These are phyloP conservation scores for Selaginella moellendorffii DNA, from an alignment of 75 land plant genomes.

Conservation along the genomic window DNA sequence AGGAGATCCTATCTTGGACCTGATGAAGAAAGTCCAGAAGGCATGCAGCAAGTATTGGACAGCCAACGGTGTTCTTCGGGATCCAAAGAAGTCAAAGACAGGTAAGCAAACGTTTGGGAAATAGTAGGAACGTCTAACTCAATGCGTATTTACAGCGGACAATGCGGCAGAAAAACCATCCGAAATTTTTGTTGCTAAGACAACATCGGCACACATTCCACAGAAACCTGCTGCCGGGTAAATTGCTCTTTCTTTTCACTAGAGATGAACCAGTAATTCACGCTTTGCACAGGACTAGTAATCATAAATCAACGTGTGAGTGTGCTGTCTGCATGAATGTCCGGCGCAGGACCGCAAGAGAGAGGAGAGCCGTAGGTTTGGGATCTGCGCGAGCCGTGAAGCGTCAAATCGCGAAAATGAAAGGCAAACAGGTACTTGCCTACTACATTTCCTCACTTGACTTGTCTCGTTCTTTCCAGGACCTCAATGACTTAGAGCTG, in stretches of 20 bases:
- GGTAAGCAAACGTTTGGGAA: background rate
- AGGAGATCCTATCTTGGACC: constrained; percentile 80
- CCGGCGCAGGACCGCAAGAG: background rate
- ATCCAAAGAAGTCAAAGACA: background rate
- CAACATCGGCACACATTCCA: too few species aligned
- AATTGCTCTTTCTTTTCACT: background rate
- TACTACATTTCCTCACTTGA: background rate
- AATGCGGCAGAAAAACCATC: background rate
- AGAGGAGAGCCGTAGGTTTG: background rate
- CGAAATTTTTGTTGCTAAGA: background rate
- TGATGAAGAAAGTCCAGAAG: constrained; percentile 73
- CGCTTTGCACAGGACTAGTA: background rate
- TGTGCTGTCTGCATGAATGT: background rate
- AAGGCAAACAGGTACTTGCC: background rate
- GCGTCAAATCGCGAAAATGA: background rate
- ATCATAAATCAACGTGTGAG: background rate
- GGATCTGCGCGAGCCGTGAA: background rate
- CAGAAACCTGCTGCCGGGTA: background rate
- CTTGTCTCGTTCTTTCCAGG: background rate
- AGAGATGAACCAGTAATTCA: background rate
- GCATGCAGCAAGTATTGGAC: constrained; percentile 66
- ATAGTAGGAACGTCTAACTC: too few species aligned
- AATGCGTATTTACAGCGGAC: too few species aligned
- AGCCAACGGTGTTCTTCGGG: constrained; percentile 30
- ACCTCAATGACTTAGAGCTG: background rate